These are phyloP conservation scores for Trichoderma sp. DNA, from an alignment of 2,329 filamentous ascomycete genomes.

Conservation along the genomic window DNA sequence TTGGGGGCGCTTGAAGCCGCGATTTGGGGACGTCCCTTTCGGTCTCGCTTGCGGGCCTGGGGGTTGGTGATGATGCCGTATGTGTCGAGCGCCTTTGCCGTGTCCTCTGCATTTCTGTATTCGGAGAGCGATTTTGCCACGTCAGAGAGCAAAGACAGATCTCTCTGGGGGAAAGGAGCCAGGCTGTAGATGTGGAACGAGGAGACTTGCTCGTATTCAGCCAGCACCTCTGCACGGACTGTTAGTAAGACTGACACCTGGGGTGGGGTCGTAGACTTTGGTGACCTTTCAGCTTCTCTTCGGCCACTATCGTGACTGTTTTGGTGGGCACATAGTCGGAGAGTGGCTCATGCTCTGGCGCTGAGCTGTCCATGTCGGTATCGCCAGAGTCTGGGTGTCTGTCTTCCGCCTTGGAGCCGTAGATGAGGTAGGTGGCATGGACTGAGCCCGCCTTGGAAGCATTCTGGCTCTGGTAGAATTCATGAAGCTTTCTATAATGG, in stretches of 20 bases:
- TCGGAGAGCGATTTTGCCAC: conserved; percentile 64
- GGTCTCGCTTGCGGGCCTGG: conserved; percentile 58
- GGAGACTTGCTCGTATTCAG: conserved; percentile 69
- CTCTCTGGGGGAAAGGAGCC: conserved; percentile 66
- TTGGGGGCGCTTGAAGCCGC: conserved; percentile 32
- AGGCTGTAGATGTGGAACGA: conserved; percentile 89
- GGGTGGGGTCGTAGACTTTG: conserved; percentile 26
- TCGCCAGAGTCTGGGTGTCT: conserved; percentile 57
- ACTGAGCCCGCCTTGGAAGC: conserved; percentile 74
- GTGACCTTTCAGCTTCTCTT: conserved; percentile 71
- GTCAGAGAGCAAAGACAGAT: conserved; percentile 72
- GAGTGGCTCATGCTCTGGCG: conserved; percentile 51
- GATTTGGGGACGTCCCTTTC: conserved; percentile 40
- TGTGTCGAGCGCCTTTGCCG: conserved; percentile 58
- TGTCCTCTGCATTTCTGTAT: conserved; percentile 60
- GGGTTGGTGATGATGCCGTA: conserved; percentile 78
- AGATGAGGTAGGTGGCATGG: conserved; percentile 91
- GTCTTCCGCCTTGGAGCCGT: conserved; percentile 61
- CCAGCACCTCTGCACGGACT: conserved; percentile 58
- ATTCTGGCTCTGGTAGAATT: conserved; percentile 83
- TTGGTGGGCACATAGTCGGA: conserved; percentile 57
- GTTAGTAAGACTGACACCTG: not conserved
- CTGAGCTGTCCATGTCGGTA: conserved; percentile 70
- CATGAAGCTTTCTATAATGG: conserved; percentile 75
- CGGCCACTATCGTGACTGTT: conserved; percentile 67